phyloP scores from a whole-genome alignment of 176 grass and related monocot genomes.

The Eleusine indica region DNA sequence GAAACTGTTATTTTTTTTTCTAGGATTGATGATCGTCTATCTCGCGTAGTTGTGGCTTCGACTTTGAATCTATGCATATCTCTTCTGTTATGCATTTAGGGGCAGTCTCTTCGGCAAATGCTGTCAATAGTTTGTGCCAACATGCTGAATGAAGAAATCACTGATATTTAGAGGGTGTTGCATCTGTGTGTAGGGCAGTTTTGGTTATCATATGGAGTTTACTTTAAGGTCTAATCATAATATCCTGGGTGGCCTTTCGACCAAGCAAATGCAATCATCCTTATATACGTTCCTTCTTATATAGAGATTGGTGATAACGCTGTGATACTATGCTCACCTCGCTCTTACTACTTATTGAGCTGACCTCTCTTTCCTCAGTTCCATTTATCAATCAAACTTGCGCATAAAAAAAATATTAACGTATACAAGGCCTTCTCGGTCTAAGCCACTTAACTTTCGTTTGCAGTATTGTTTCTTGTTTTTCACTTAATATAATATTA shows the following conservation, averaged over 20 bases:
- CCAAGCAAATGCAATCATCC: not conserved
- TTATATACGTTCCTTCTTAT: constrained; percentile 13
- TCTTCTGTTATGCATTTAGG: not conserved
- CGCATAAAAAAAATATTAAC: constrained; percentile 16
- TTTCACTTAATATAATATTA: not conserved
- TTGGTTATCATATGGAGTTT: constrained; percentile 15
- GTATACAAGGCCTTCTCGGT: not conserved
- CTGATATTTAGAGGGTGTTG: not conserved
- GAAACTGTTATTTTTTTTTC: not conserved
- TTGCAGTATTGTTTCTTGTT: not conserved
- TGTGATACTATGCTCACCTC: not conserved
- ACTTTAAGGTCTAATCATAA: constrained; percentile 40
- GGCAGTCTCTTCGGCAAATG: not conserved
- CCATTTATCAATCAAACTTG: not conserved
- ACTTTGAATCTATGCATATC: not conserved
- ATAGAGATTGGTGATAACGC: not conserved
- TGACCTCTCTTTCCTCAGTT: not conserved
- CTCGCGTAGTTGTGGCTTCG: not conserved
- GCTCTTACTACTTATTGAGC: constrained; percentile 6
- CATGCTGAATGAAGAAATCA: not conserved
- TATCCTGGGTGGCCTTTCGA: not conserved
- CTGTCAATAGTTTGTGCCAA: not conserved
- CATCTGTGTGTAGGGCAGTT: not conserved
- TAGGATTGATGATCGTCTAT: not conserved
- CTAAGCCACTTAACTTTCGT: not conserved